Conservation (phyloP, 192 early-diverging fungal genomes). For the Podila minutissima region DNA sequence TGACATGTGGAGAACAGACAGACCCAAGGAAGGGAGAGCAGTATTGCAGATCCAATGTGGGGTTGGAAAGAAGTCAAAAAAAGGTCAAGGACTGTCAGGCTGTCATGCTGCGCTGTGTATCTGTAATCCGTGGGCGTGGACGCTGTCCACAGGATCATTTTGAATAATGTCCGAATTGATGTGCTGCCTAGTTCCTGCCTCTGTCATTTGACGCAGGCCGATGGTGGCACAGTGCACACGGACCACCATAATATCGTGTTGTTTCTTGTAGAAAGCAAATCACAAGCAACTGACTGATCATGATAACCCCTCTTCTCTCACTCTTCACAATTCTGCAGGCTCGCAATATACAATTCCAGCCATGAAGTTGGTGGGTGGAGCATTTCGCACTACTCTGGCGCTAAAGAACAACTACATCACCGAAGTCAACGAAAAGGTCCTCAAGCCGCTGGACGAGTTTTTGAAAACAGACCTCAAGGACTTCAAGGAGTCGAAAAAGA, state of each 20-base stretch:
- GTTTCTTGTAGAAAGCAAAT: neutral
- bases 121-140: neutral
- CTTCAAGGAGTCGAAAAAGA: constrained; percentile 63
- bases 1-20: neutral
- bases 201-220: neutral
- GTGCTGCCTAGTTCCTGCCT: neutral
- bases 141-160: neutral
- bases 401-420: constrained; percentile 62
- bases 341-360: constrained; percentile 56
- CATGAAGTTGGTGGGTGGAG: constrained; percentile 52
- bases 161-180: neutral
- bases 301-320: neutral
- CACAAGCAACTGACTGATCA: neutral
- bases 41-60: neutral
- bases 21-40: neutral
- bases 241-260: neutral
- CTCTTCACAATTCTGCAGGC: constrained; percentile 4
- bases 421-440: constrained; percentile 66
- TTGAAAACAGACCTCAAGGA: constrained; percentile 71
- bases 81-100: neutral
- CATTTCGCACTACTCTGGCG: constrained; percentile 58
- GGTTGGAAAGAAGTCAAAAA: neutral
- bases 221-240: neutral
- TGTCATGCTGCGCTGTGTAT: too few species aligned
- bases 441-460: constrained; percentile 67